Evolutionary conservation across 768 basidiomycete genomes (phyloP).

Genomic region (Mycena polygramma): DNA sequence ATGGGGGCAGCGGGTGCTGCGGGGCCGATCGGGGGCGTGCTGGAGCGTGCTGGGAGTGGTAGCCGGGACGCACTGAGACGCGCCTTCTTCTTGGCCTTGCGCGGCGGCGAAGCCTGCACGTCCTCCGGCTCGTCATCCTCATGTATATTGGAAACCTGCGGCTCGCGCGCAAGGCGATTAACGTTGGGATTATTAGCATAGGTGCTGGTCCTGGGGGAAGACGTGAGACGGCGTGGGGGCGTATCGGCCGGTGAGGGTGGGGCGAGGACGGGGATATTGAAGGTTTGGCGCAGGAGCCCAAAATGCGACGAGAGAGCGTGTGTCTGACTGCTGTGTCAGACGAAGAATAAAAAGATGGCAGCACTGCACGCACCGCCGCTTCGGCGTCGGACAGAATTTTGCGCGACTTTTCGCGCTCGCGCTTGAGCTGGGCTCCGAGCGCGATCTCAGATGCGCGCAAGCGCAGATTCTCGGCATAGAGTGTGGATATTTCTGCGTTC

Average conservation of each 20-base stretch:
- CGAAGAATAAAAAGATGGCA: conserved; percentile 30
- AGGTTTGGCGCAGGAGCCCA: conserved; percentile 71
- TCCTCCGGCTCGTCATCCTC: conserved; percentile 36
- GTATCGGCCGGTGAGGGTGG: conserved; percentile 35
- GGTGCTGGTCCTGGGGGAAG: conserved; percentile 37
- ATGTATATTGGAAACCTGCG: conserved; percentile 53
- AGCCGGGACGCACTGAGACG: conserved; percentile 52
- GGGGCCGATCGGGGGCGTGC: conserved; percentile 31
- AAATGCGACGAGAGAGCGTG: conserved; percentile 75
- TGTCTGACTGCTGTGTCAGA: conserved; percentile 53
- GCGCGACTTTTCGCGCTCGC: conserved; percentile 82
- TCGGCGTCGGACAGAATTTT: conserved; percentile 82
- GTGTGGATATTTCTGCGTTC: conserved; percentile 84
- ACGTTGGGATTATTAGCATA: conserved; percentile 42
- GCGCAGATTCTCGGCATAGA: conserved; percentile 86
- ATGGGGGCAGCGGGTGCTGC: conserved; percentile 2
- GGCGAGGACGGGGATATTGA: conserved; percentile 54
- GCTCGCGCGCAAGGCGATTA: conserved; percentile 53
- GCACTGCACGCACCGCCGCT: conserved; percentile 65
- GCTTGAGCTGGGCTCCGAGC: conserved; percentile 80
- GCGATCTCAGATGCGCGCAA: conserved; percentile 86
- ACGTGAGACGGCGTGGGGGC: conserved; percentile 30
- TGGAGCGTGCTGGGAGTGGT: conserved; percentile 33
- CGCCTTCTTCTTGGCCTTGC: conserved; percentile 46
- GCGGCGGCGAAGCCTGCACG: conserved; percentile 27